Conservation (phyloP, 768 basidiomycete species). For the Dentipellis sp. region DNA sequence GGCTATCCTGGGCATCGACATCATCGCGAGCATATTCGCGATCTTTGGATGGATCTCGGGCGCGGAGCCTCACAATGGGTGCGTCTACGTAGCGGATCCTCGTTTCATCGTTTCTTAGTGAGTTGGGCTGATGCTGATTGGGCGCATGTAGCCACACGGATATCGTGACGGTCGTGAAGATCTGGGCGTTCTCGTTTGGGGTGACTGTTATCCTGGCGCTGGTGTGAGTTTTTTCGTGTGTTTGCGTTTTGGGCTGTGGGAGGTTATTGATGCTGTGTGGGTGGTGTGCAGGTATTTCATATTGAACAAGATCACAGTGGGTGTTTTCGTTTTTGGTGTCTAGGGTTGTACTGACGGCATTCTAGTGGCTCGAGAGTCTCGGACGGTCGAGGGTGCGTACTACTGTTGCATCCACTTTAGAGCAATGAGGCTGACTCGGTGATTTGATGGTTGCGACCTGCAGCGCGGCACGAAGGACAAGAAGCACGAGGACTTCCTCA, state of each 20-base stretch:
- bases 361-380: conserved; percentile 28
- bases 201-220: conserved; percentile 28
- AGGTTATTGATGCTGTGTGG: not conserved
- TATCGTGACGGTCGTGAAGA: conserved; percentile 32
- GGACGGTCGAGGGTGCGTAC: conserved; percentile 21
- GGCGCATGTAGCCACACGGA: conserved; percentile 19
- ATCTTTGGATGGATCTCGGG: conserved; percentile 35
- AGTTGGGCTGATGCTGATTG: not conserved
- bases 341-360: not conserved
- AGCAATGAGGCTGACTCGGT: not conserved
- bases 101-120: conserved; percentile 3
- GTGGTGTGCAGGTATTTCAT: conserved; percentile 19
- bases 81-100: conserved; percentile 1
- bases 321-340: not conserved
- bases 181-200: conserved; percentile 33
- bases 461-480: conserved; percentile 26
- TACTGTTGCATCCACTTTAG: not conserved
- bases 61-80: conserved; percentile 22
- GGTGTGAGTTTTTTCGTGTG: conserved; percentile 16
- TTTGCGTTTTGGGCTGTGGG: not conserved
- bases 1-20: conserved; percentile 30
- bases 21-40: conserved; percentile 31
- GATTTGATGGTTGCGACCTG: not conserved
- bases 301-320: conserved; percentile 25
- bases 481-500: conserved; percentile 30